Percentiles rank a stretch among this genome's conserved stretches.
phyloP scores from a whole-genome alignment of 1,284 basidiomycete genomes.

The Trichosporon coremiiforme region DNA sequence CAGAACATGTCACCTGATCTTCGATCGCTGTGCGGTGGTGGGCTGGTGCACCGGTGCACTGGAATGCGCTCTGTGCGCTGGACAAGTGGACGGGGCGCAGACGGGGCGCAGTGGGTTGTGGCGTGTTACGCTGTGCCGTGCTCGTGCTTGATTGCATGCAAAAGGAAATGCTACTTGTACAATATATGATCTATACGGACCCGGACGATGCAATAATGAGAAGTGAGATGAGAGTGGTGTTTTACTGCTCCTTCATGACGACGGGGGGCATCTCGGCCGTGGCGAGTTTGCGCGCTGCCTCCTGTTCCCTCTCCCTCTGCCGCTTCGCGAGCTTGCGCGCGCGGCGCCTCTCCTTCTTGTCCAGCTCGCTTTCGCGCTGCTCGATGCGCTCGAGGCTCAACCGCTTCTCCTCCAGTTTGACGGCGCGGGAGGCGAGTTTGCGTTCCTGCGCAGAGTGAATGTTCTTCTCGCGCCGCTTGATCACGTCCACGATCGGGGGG shows the following conservation, averaged over 20 bases:
- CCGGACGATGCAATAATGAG: background rate
- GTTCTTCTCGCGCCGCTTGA: conserved; percentile 18
- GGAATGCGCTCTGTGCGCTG: background rate
- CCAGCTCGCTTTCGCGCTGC: background rate
- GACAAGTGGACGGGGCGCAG: too few species aligned
- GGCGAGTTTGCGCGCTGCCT: background rate
- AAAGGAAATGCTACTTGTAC: conserved; percentile 4
- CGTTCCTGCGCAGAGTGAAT: conserved; percentile 2
- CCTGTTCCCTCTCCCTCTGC: background rate
- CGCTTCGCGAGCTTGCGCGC: background rate
- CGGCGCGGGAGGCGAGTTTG: conserved; percentile 23
- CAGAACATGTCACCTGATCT: background rate
- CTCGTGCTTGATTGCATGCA: background rate
- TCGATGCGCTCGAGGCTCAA: conserved; percentile 13
- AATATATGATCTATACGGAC: background rate
- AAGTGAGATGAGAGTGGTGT: background rate
- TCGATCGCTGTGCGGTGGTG: background rate
- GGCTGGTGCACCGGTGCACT: background rate
- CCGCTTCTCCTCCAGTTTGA: conserved; percentile 24
- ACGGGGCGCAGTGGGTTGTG: background rate
- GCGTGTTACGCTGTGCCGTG: background rate
- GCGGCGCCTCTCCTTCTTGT: conserved; percentile 21
- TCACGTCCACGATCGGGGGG: background rate
- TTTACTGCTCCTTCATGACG: background rate
- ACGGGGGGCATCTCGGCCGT: background rate